Evolutionary conservation across 495 filamentous ascomycete genomes (phyloP), one percentile per base, ranked within the genome.

Genomic region (Cercophora newfieldiana): DNA sequence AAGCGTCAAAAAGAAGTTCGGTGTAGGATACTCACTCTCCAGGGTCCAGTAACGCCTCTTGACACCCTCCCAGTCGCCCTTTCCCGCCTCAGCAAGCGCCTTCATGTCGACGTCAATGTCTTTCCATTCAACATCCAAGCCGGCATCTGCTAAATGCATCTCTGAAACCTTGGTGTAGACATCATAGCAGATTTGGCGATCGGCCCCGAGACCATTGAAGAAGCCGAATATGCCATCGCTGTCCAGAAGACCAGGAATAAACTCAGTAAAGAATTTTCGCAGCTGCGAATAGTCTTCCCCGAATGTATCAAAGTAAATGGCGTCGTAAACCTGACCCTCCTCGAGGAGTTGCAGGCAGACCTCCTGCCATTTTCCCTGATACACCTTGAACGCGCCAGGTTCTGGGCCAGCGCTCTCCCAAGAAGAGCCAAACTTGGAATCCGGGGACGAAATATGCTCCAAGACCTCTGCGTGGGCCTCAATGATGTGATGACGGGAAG

Each of bases 251-350:
- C 86, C 88, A 54, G 96, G 90, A 0, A 97, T 87, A 68, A 88
- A 89, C 74, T 99, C 94, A 14, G 83, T 87, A 75, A 99, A 97
- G 80, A 99, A 99, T 30, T 87, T 82, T 31, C 89, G 89, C 48
- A 99, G 86, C 74, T 92, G 91, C 5, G 78, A 80, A 78, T 99
- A 99, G 53, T 91, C 88, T 78, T 98, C 96, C 7, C 94, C 95
- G 70, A 97, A 99, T 0, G 95, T 99, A 74, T 98, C 96, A 71
- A 97, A 98, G 80, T 97, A 99, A 62, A 99, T 94, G 33, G 90
- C 93, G 75, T 99, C 92, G 74, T 94, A 96, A 25, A 87, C 78
- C 51, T 88, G 82, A 7, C 89, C 88, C 54, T 87, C 77, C n/a
- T 86, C 83, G 0, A 95, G 77, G 7, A 99, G 81, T 29, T 78